phyloP scores from a whole-genome alignment of 257 asterid genomes.

The Nicotiana tabacum region DNA sequence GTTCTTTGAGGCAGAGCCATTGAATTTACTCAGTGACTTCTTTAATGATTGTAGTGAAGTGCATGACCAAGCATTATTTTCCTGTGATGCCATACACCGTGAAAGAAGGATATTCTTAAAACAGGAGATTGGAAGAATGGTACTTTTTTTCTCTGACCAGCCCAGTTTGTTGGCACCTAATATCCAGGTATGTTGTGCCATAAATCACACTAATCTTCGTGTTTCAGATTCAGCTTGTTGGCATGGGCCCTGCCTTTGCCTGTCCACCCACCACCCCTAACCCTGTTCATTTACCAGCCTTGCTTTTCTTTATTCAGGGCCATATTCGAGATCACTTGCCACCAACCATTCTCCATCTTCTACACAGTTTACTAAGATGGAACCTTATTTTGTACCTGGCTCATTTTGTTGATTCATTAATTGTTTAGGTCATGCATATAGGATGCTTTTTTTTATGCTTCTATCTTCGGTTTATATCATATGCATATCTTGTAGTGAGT shows the following conservation, averaged over 20 bases:
- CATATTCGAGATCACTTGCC: background rate
- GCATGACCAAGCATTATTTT: constrained; percentile 79
- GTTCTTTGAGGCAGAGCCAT: constrained; percentile 16
- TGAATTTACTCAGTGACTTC: constrained; percentile 17
- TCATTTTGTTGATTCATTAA: background rate
- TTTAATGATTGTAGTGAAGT: constrained; percentile 71
- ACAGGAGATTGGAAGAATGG: constrained; percentile 99
- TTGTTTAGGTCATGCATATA: background rate
- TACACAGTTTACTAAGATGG: background rate
- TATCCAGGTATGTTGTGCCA: constrained; percentile 61
- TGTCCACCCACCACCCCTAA: background rate
- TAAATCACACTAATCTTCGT: background rate
- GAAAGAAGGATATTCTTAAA: constrained; percentile 86
- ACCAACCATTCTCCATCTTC: background rate
- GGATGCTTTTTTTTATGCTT: background rate
- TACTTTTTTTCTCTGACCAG: constrained; percentile 91
- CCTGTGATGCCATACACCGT: constrained; percentile 84
- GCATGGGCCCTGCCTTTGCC: background rate
- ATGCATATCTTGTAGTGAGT: background rate
- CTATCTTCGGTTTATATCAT: background rate
- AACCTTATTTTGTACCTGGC: background rate
- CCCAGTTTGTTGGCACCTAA: constrained; percentile 98
- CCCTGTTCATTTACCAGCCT: background rate
- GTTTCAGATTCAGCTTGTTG: background rate
- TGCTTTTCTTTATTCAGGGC: background rate